A percentile compares a stretch with the other conserved stretches of the same genome.
Conservation (phyloP, 805 yeast species). For the Candida lessepsii region DNA sequence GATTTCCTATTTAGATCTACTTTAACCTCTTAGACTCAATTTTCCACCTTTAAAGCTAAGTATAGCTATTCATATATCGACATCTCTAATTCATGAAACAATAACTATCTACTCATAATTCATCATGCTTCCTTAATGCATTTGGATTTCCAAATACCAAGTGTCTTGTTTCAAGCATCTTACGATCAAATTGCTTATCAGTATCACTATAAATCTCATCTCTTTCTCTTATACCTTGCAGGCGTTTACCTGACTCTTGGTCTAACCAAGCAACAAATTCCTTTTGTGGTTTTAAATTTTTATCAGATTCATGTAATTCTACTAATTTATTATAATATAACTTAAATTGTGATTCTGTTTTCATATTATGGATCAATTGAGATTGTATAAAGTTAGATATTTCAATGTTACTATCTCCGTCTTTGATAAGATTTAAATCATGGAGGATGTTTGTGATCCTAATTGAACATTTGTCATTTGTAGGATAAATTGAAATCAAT, state of each 20-base stretch:
- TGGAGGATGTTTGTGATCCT: constrained; percentile 48
- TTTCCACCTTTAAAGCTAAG: not conserved
- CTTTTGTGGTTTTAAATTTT: constrained; percentile 27
- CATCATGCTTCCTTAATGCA: constrained; percentile 64
- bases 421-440: constrained; percentile 34
- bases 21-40: too few species aligned
- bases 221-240: constrained; percentile 22
- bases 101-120: constrained; percentile 12
- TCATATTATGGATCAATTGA: constrained; percentile 20
- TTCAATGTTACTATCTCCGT: constrained; percentile 12
- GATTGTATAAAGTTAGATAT: constrained; percentile 37
- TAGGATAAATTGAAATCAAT: constrained; percentile 28
- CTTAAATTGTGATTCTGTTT: constrained; percentile 38
- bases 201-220: constrained; percentile 28
- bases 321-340: constrained; percentile 36
- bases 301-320: constrained; percentile 30
- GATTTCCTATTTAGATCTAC: not conserved
- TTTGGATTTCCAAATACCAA: constrained; percentile 74
- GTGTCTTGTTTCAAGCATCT: constrained; percentile 51
- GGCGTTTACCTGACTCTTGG: constrained; percentile 31
- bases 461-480: constrained; percentile 25
- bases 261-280: constrained; percentile 67
- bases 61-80: too few species aligned
- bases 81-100: too few species aligned
- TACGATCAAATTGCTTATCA: constrained; percentile 38